Base-by-base conservation (phyloP, 1,139 yeast species). In the Eremothecium cymbalariae region DNA sequence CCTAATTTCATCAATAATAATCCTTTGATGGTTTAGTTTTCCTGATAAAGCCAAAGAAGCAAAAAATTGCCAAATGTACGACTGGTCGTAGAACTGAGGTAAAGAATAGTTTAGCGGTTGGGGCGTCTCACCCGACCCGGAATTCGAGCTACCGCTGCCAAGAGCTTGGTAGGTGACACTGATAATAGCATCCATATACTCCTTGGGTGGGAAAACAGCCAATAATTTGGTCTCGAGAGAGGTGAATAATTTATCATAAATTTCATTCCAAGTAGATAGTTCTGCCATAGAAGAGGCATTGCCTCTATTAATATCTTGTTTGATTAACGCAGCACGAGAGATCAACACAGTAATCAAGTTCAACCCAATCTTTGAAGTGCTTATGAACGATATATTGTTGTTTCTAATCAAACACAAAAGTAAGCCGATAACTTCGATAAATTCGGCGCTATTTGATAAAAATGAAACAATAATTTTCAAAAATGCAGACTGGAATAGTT, bases 41-140 rank as follows among this genome's bases (percentile, higher is more conserved):
- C 97, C 96, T 43, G 95, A 93, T 44, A 90, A 68, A 0, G 97
- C 93, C 42, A 90, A 70, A 9, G 95, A 82, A 23, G 98, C 98
- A 61, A 90, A 71, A 55, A 90, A 88, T 64, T 90, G 97, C 98
- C 98, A 90, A 32, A 86, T 88, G 52, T 88, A 86, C 0, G 94
- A 74, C 45, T 80, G 88, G 53, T 84, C 95, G 41, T 73, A 81
- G 25, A 40, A 48, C 19, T 42, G 42, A 11, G 41, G 30, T 11
- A 13, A 11, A 8, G 23, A 4, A 11, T 25, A 15, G 11, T n/a
- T 17, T 8, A 32, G 21, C n/a, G 32, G 20, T 15, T 39, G 25
- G 5, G 37, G 22, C 12, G 27, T 23, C n/a, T n/a, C n/a, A 4
- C 21, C 21, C 5, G 32, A 22, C 5, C 34, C 33, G 8, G 38